Base-by-base conservation (phyloP, 2,329 filamentous ascomycete species). In the Aspergillus niger region DNA sequence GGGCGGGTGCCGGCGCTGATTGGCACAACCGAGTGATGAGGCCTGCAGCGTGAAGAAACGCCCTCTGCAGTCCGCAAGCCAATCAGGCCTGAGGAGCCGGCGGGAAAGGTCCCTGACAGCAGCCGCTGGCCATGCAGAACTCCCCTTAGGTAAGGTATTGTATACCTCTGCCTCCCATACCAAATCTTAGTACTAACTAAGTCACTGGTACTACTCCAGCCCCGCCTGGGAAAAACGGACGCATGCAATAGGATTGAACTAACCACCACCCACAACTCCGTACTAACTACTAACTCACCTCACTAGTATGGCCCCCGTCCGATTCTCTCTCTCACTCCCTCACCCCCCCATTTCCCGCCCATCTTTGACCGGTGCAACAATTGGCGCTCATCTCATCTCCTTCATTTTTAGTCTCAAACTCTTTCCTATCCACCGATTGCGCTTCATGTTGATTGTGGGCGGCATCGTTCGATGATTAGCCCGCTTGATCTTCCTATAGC, bases 31-130 rank as follows among this genome's bases (percentile, higher is more conserved):
- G 57, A 49, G 67, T 69, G 68, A 70, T 63, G 63, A 63, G 60
- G 49, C 57, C 57, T 69, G 67, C 67, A 70, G 64, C 36, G 58
- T 67, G 68, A 69, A 69, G 65, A 69, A 69, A 65, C 59, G 56
- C 54, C 57, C 50, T 58, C 58, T 64, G 63, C 64, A 66, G 38
- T 48, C 26, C 36, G 13, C 13, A 20, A 38, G 54, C 63, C 64
- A 69, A 67, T 66, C 56, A 64, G 13, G 15, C 22, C 10, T 8
- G 58, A 47, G 47, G 22, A 17, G 17, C 49, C 17, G 53, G 43
- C 60, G 53, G 39, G 20, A 41, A 51, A 63, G 50, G 57, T 55
- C 30, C 44, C 60, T 55, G 56, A 44, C 53, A 55, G 53, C 53
- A 26, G 52, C 39, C 52, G 53, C 53, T 43, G 43, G 53, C 50